Conservation (phyloP, 2,329 filamentous ascomycete genomes). For the Tolypocladium sp. region DNA sequence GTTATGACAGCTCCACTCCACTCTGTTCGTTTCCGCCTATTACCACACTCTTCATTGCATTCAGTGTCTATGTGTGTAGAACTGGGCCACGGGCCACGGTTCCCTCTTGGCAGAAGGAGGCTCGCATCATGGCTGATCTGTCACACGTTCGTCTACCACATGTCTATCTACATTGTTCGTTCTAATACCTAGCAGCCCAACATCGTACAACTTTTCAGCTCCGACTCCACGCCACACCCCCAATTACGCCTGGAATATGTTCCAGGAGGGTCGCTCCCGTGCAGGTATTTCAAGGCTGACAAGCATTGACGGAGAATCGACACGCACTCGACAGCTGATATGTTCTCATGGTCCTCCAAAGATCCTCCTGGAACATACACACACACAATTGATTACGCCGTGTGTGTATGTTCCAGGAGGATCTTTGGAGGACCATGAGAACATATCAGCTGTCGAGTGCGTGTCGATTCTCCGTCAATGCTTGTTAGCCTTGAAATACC, state of each 20-base stretch:
- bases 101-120: slow-evolving; percentile 12
- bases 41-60: too few relatives aligned
- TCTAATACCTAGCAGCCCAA: slow-evolving; percentile 4
- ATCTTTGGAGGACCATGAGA: not conserved
- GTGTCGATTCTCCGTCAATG: slow-evolving; percentile 6
- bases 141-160: slow-evolving; percentile 7
- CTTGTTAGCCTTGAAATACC: slow-evolving; percentile 7
- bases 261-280: slow-evolving; percentile 3
- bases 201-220: slow-evolving; percentile 4
- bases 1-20: too few relatives aligned
- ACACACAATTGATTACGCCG: too few relatives aligned
- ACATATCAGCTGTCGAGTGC: slow-evolving; percentile 6
- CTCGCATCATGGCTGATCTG: slow-evolving; percentile 9
- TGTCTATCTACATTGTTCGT: not conserved
- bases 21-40: too few relatives aligned
- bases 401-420: slow-evolving; percentile 5
- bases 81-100: too few relatives aligned
- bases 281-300: too few relatives aligned
- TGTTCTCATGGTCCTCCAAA: too few relatives aligned
- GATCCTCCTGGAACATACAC: too few relatives aligned
- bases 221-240: not conserved
- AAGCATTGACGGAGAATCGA: too few relatives aligned
- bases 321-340: too few relatives aligned
- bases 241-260: slow-evolving; percentile 7
- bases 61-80: too few relatives aligned